A percentile compares a stretch with the other conserved stretches of the same genome.
phyloP scores from a whole-genome alignment of 495 filamentous ascomycete genomes.

The Lophium mytilinum region DNA sequence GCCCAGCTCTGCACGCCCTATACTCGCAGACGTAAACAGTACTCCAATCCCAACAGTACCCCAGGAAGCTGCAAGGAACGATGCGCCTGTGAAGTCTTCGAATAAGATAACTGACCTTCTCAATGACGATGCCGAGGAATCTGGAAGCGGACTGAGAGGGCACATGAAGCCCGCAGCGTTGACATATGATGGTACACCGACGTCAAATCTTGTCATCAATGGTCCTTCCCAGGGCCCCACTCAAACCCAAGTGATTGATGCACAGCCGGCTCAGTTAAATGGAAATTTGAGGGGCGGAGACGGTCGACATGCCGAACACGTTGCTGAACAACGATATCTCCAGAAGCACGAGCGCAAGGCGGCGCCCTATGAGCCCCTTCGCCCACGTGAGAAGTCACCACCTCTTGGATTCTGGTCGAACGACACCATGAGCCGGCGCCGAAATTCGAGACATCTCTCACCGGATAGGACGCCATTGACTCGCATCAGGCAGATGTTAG shows the following conservation, averaged over 20 bases:
- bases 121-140: constrained; percentile 14
- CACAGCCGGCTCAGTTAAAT: not conserved
- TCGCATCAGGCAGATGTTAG: constrained; percentile 9
- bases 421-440: not conserved
- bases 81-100: constrained; percentile 8
- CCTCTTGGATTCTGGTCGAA: not conserved
- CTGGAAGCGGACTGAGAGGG: not conserved
- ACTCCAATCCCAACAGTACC: not conserved
- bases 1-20: not conserved
- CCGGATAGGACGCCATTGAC: not conserved
- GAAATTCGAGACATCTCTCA: not conserved
- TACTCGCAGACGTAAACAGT: not conserved
- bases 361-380: not conserved
- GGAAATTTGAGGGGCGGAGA: not conserved
- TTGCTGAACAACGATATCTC: not conserved
- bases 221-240: not conserved
- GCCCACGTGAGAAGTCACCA: not conserved
- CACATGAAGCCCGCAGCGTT: not conserved
- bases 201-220: not conserved
- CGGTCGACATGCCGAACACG: not conserved
- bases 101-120: constrained; percentile 20
- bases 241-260: not conserved
- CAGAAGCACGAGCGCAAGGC: not conserved
- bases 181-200: not conserved
- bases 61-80: constrained; percentile 1